phyloP scores from a whole-genome alignment of 1,284 basidiomycete genomes.

The Chiua sp. region DNA sequence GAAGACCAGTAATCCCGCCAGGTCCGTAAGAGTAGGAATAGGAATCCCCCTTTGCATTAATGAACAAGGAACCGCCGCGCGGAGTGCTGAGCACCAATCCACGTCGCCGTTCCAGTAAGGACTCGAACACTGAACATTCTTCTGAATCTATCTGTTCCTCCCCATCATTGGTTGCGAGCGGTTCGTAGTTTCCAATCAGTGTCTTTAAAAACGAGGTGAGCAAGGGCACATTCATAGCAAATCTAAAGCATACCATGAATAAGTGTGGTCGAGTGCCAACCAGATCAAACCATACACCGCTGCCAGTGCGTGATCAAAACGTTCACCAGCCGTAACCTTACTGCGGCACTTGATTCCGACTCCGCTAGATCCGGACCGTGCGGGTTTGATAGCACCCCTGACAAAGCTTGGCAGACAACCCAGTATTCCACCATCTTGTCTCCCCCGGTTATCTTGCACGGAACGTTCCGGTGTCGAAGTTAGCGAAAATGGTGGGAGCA shows the following conservation, averaged over 20 bases:
- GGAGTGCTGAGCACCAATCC: conserved; percentile 27
- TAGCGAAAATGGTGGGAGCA: conserved; percentile 32
- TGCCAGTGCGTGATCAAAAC: background rate
- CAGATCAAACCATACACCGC: background rate
- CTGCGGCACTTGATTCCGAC: background rate
- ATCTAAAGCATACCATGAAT: conserved; percentile 21
- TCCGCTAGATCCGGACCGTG: background rate
- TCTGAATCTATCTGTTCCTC: conserved; percentile 22
- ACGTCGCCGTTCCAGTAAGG: conserved; percentile 21
- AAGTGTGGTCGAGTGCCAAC: background rate
- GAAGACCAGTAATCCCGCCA: conserved; percentile 62
- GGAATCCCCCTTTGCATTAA: conserved; percentile 44
- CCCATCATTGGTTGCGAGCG: conserved; percentile 9
- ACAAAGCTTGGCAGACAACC: no score
- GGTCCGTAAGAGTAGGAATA: conserved; percentile 77
- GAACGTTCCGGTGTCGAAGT: background rate
- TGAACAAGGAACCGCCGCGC: conserved; percentile 38
- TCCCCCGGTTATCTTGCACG: background rate
- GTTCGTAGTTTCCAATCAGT: conserved; percentile 20
- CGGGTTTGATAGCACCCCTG: no score
- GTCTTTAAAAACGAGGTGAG: conserved; percentile 13
- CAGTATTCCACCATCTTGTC: no score
- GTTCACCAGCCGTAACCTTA: no score
- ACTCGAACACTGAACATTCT: conserved; percentile 16
- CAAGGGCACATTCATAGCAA: background rate